These are phyloP conservation scores for Collybia sordida DNA, from an alignment of 768 basidiomycete genomes.

Conservation along the genomic window DNA sequence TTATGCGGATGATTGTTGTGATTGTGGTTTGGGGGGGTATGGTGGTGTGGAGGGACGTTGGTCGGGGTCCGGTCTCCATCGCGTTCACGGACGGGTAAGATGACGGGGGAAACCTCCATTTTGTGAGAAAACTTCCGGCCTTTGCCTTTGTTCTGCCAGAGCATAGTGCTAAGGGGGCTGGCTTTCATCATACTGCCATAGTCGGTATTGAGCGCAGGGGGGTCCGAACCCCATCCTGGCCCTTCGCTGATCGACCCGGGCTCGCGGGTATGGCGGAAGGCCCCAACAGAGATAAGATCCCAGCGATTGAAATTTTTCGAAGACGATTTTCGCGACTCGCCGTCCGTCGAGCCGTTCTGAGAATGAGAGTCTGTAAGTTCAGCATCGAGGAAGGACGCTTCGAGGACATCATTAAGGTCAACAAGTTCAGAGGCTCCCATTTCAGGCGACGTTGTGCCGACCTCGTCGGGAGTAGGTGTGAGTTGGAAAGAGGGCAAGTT, in stretches of 20 bases:
- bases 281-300: slow-evolving; percentile 72
- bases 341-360: slow-evolving; percentile 27
- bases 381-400: slow-evolving; percentile 67
- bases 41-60: slow-evolving; percentile 24
- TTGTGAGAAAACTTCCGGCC: slow-evolving; percentile 26
- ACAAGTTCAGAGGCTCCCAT: slow-evolving; percentile 50
- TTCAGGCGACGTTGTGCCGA: slow-evolving; percentile 27
- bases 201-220: slow-evolving; percentile 33
- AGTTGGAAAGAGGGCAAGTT: slow-evolving; percentile 19
- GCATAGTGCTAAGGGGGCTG: slow-evolving; percentile 55
- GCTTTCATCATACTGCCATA: slow-evolving; percentile 52
- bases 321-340: slow-evolving; percentile 37
- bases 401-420: slow-evolving; percentile 74
- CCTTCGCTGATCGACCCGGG: slow-evolving; percentile 19
- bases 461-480: slow-evolving; percentile 9
- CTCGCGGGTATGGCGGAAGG: slow-evolving; percentile 66
- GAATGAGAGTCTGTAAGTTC: slow-evolving; percentile 41
- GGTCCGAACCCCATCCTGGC: slow-evolving; percentile 34
- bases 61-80: slow-evolving; percentile 58
- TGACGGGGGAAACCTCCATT: slow-evolving; percentile 46
- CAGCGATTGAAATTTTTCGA: slow-evolving; percentile 59
- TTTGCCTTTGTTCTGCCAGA: slow-evolving; percentile 44
- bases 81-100: slow-evolving; percentile 45
- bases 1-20: slow-evolving; percentile 45
- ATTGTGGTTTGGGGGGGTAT: slow-evolving; percentile 32